Evolutionary conservation across 2,329 filamentous ascomycete genomes (phyloP), one percentile per base, ranked within the genome.

Genomic region (Sporothrix globosa): DNA sequence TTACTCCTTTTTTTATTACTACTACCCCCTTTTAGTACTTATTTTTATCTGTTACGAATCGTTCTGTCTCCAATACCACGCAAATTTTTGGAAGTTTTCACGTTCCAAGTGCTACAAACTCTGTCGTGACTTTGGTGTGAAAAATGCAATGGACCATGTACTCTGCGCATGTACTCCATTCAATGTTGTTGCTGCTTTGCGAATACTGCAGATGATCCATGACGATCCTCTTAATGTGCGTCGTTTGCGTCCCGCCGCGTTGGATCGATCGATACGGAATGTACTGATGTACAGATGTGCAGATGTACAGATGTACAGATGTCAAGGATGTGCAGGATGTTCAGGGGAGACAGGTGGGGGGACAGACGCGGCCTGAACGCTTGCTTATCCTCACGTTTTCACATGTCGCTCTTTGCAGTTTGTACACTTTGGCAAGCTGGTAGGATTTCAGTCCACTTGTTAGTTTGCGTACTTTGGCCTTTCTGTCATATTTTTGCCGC

Each of bases 11-110:
- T 46, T 63, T 63, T 63, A 63, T 14, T 63, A 46, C 21, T 63
- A 63, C 21, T 46, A 63, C 58, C 58, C 54, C 58, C 58, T 63
- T 63, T 63, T 63, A 63, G 58, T 63, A 44, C 4, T 14, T 17
- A 44, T n/a, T 63, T 61, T 63, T 61, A 27, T 19, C 41, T 21
- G 52, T 44, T 63, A 63, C 27, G 58, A 63, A 7, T 10, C 7
- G 9, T 39, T 41, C 7, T 58, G 52, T 56, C 53, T 58, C 30
- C 54, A 27, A 46, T 63, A 63, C 39, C 58, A 63, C 27, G 58
- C 58, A 63, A 46, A 27, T 27, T 60, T 50, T 50, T 17, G 7
- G 6, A 50, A 48, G 30, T 21, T 41, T 27, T 27, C n/a, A 11
- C 2, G 17, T 21, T n/a, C 14, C n/a, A 4, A 56, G 39, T n/a